Percentiles rank a stretch among this genome's conserved stretches.
phyloP scores from a whole-genome alignment of 768 basidiomycete genomes.

The Nidula microcarpa region DNA sequence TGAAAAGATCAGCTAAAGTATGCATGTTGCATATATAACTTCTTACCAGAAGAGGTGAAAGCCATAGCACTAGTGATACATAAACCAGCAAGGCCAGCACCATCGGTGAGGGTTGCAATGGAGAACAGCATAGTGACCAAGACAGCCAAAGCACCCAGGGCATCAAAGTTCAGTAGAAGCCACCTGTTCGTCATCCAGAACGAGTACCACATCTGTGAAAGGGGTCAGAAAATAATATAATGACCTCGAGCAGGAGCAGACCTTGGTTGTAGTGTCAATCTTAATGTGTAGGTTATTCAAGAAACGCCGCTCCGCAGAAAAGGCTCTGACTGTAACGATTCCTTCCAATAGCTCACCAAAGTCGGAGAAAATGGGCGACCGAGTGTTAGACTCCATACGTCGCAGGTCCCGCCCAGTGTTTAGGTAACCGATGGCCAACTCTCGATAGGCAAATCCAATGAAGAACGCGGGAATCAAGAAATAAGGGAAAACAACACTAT shows the following conservation, averaged over 20 bases:
- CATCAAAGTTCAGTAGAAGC: conserved; percentile 82
- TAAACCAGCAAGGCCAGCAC: conserved; percentile 62
- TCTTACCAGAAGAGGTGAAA: conserved; percentile 39
- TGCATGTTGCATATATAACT: not conserved
- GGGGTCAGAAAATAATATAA: not conserved
- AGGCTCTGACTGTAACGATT: conserved; percentile 89
- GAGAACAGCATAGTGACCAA: conserved; percentile 76
- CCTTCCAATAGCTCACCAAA: conserved; percentile 84
- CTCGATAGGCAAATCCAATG: conserved; percentile 72
- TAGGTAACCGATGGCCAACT: conserved; percentile 67
- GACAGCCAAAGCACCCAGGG: conserved; percentile 69
- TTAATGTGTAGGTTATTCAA: conserved; percentile 70
- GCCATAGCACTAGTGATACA: conserved; percentile 73
- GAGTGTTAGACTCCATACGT: conserved; percentile 86
- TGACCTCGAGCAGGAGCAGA: conserved; percentile 14
- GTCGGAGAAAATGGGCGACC: conserved; percentile 81
- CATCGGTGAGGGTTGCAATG: conserved; percentile 50
- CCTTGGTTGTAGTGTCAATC: conserved; percentile 75
- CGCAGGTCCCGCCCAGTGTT: conserved; percentile 82
- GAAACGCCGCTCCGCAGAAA: conserved; percentile 79
- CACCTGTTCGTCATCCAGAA: conserved; percentile 92
- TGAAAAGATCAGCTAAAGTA: conserved; percentile 8
- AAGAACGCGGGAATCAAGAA: conserved; percentile 80
- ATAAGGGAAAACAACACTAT: conserved; percentile 69
- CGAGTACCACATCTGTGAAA: conserved; percentile 69